These are phyloP conservation scores for Tetrapyrgos nigripes DNA, from an alignment of 1,284 basidiomycete genomes.

Conservation along the genomic window DNA sequence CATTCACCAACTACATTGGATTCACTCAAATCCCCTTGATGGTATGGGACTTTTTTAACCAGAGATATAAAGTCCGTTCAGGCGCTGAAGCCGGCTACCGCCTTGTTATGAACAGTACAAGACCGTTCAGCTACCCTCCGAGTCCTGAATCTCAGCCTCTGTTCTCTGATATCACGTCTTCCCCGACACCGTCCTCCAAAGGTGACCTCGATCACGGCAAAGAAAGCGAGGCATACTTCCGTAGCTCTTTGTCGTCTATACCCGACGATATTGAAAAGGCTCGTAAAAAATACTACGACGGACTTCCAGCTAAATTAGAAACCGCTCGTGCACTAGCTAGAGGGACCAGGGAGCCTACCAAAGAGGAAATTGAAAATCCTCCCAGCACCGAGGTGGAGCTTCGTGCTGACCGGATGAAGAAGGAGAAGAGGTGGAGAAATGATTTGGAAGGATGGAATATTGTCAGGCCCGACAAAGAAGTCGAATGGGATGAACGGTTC, in stretches of 20 bases:
- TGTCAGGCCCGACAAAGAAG: conserved; percentile 65
- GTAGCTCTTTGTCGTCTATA: conserved; percentile 62
- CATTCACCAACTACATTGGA: conserved; percentile 89
- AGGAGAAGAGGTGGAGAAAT: conserved; percentile 85
- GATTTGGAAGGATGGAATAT: conserved; percentile 82
- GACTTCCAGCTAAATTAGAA: conserved; percentile 72
- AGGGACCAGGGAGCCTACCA: conserved; percentile 84
- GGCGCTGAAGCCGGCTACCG: conserved; percentile 87
- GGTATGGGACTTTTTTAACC: conserved; percentile 93
- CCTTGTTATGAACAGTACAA: conserved; percentile 70
- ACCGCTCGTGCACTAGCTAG: conserved; percentile 80
- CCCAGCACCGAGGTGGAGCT: conserved; percentile 90
- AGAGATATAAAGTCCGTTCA: conserved; percentile 76
- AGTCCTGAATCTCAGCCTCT: conserved; percentile 18
- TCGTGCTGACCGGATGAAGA: conserved; percentile 82
- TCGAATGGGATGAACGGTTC: conserved; percentile 83
- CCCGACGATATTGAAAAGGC: conserved; percentile 71
- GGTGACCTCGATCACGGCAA: conserved; percentile 80
- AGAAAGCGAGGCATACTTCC: conserved; percentile 73
- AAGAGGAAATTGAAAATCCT: conserved; percentile 82
- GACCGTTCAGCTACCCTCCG: conserved; percentile 63
- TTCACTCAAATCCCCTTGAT: conserved; percentile 89
- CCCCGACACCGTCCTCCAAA: conserved; percentile 15
- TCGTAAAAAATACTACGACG: conserved; percentile 81
- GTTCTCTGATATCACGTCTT: conserved; percentile 29